Percentiles rank a stretch among this genome's conserved stretches.
Evolutionary conservation across 495 filamentous ascomycete species (phyloP).

Genomic region (Aspergillus mulundensis): DNA sequence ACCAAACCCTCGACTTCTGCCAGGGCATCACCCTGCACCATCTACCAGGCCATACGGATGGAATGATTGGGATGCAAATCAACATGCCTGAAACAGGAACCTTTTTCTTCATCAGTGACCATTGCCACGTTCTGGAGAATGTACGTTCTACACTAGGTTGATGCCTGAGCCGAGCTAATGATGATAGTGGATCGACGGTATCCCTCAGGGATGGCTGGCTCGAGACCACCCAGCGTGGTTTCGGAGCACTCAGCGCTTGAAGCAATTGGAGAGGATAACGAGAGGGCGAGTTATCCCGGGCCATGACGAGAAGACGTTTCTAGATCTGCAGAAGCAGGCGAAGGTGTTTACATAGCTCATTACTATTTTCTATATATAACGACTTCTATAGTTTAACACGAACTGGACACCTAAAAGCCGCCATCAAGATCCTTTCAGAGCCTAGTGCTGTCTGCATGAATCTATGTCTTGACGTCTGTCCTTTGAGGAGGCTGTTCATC

Average conservation of each 20-base stretch:
- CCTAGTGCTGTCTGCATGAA: too few relatives aligned
- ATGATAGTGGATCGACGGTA: constrained; percentile 12
- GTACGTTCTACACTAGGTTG: not conserved
- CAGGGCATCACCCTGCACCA: constrained; percentile 11
- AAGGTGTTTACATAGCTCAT: constrained; percentile 10
- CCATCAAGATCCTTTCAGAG: too few relatives aligned
- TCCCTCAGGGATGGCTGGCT: constrained; percentile 15
- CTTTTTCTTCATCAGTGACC: constrained; percentile 13
- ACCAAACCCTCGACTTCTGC: constrained; percentile 6
- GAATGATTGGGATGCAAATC: constrained; percentile 14
- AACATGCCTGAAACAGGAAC: constrained; percentile 13
- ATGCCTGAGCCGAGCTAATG: not conserved
- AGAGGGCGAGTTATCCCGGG: constrained; percentile 13
- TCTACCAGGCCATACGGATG: constrained; percentile 10
- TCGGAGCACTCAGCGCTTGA: constrained; percentile 14
- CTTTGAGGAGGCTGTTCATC: too few relatives aligned
- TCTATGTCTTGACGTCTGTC: too few relatives aligned
- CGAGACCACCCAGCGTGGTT: constrained; percentile 15
- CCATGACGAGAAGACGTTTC: constrained; percentile 12
- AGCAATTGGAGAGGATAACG: constrained; percentile 13
- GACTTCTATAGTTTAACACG: too few relatives aligned
- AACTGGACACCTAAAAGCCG: too few relatives aligned
- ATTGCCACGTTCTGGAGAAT: constrained; percentile 14
- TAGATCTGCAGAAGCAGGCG: constrained; percentile 9
- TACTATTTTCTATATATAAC: not conserved